phyloP scores from a whole-genome alignment of 2,329 filamentous ascomycete species.

The Gaeumannomyces sp. region DNA sequence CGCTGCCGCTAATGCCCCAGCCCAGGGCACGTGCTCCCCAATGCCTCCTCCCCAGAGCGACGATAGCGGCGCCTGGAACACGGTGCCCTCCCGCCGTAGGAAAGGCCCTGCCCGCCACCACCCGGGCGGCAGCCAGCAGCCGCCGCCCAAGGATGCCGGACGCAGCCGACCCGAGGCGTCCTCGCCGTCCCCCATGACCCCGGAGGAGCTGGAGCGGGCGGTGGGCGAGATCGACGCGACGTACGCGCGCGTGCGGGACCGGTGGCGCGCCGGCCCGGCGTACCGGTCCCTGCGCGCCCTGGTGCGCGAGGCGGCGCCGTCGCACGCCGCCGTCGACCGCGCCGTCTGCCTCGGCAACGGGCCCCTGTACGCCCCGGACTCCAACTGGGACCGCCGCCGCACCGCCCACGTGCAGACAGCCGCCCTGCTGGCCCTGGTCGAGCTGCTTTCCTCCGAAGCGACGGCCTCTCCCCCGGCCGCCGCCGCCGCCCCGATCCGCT shows the following conservation, averaged over 20 bases:
- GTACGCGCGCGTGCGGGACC: conserved; percentile 14
- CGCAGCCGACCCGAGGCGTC: not conserved
- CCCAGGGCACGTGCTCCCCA: too few species aligned
- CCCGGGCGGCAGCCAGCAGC: not conserved
- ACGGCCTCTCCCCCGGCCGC: not conserved
- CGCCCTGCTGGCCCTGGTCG: conserved; percentile 44
- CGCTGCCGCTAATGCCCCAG: too few species aligned
- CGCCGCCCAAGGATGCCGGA: too few species aligned
- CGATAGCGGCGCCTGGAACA: not conserved
- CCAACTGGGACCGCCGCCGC: conserved; percentile 37
- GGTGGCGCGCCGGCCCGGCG: conserved; percentile 21
- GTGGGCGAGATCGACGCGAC: conserved; percentile 15
- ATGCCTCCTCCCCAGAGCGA: too few species aligned
- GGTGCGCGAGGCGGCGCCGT: conserved; percentile 21
- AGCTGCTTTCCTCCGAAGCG: conserved; percentile 13
- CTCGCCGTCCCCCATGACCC: conserved; percentile 3
- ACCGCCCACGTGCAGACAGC: conserved; percentile 46
- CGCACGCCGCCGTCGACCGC: conserved; percentile 24
- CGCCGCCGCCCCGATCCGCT: conserved; percentile 24
- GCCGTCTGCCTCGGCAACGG: conserved; percentile 52
- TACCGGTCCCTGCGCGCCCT: conserved; percentile 28
- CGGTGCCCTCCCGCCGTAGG: not conserved
- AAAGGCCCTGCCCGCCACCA: not conserved
- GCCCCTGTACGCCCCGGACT: conserved; percentile 38
- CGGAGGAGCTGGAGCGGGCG: not conserved